Conservation (phyloP, 1,284 basidiomycete species). For the Vanrija sp. region DNA sequence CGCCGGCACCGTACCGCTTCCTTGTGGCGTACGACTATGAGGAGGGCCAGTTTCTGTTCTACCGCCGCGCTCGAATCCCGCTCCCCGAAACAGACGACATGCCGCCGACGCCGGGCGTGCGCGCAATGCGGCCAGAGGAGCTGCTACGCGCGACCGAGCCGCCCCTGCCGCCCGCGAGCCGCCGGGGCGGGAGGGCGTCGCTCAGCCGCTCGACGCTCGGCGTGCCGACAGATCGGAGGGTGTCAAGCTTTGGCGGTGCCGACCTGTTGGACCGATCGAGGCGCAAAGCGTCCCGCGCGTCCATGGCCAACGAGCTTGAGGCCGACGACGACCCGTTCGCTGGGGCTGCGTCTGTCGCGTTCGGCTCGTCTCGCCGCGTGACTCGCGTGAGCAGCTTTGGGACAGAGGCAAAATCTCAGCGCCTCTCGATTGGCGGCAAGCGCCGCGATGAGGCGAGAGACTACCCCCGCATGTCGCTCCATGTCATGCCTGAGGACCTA, state of each 20-base stretch:
- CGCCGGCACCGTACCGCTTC: conserved; percentile 31
- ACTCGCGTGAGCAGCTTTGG: background rate
- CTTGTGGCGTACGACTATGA: conserved; percentile 29
- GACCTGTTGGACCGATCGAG: conserved; percentile 34
- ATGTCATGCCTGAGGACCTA: conserved; percentile 54
- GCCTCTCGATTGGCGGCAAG: background rate
- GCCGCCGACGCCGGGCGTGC: conserved; percentile 4
- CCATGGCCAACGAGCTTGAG: conserved; percentile 9
- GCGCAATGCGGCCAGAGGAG: conserved; percentile 29
- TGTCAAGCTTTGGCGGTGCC: conserved; percentile 3
- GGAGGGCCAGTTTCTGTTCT: conserved; percentile 35
- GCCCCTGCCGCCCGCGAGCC: background rate
- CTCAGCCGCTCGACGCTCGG: background rate
- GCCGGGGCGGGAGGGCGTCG: background rate
- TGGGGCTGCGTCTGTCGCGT: background rate
- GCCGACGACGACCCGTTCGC: background rate
- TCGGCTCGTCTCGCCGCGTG: background rate
- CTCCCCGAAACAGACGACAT: conserved; percentile 4
- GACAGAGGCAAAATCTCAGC: background rate
- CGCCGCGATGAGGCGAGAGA: conserved; percentile 49
- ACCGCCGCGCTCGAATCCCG: conserved; percentile 20
- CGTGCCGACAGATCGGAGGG: background rate
- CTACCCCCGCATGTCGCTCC: conserved; percentile 51
- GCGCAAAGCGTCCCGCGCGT: conserved; percentile 31
- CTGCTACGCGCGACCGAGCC: conserved; percentile 16